Evolutionary conservation across 495 filamentous ascomycete genomes (phyloP), one percentile per base, ranked within the genome.

Genomic region (Neurospora sp.): DNA sequence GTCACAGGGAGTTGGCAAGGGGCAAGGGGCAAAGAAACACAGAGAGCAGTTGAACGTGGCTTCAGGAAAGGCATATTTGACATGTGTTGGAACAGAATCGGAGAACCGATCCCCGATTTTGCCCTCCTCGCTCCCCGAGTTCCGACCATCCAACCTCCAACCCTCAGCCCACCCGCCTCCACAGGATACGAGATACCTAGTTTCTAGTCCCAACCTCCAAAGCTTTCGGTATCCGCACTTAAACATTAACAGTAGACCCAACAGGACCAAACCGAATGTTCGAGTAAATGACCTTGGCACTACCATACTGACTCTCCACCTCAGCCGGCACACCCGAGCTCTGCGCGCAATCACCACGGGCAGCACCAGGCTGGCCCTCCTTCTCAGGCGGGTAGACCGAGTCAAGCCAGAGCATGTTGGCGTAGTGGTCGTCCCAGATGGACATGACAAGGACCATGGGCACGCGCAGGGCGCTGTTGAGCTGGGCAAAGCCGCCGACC

Each of bases 371-470:
- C 9, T 76, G 76, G 71, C 84, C 77, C 20, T 70, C 77, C 77
- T 81, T 82, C 38, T 87, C 86, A 38, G 87, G 84, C 4, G 92
- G 93, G 84, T 92, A 93, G 82, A 80, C 86, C 76, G 89, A 89
- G 84, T 94, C 92, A 76, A 96, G 89, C 93, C 93, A 95, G 74
- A 91, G 86, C 93, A 94, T 95, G 84, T 92, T 88, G 81, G 88
- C 84, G 78, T 87, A 84, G 85, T 94, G 88, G 81, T 94, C 92
- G 78, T 92, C 91, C 92, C 92, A 93, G 78, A 94, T 82, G 77
- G 87, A 89, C 87, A 94, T 87, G 78, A 92, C 91, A 18, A 94
- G 86, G 46, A 92, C 92, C 90, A 93, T 90, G 72, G 89, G 89
- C 5, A 85, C 71, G 9, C 76, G 76, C n/a, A 92, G 77, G 11